Evolutionary conservation across 1,139 yeast species (phyloP).

Genomic region (Tardiomyces blankii): DNA sequence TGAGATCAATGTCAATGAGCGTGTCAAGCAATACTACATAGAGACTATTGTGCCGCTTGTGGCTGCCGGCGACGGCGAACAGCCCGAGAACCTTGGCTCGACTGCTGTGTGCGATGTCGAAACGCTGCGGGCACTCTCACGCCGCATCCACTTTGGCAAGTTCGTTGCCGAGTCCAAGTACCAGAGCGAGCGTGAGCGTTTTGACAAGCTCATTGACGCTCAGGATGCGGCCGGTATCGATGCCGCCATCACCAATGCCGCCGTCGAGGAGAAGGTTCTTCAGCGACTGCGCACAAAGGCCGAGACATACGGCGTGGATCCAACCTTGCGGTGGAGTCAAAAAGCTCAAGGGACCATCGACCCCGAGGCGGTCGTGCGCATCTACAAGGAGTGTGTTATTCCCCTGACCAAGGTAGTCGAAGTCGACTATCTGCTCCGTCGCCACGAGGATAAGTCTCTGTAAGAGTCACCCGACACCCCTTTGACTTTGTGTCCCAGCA

Average conservation of each 20-base stretch:
- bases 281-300: conserved; percentile 73
- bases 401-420: conserved; percentile 94
- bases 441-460: conserved; percentile 51
- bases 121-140: conserved; percentile 75
- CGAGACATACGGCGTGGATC: conserved; percentile 79
- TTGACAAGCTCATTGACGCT: conserved; percentile 50
- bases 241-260: conserved; percentile 70
- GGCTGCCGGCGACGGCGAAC: conserved; percentile 52
- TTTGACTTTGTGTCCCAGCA: too few species aligned
- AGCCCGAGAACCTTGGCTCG: conserved; percentile 77
- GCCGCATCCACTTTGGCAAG: conserved; percentile 93
- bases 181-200: conserved; percentile 52
- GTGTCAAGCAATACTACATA: conserved; percentile 58
- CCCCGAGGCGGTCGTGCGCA: conserved; percentile 68
- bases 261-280: conserved; percentile 76
- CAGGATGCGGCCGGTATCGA: conserved; percentile 67
- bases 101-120: conserved; percentile 80
- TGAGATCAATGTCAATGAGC: conserved; percentile 65
- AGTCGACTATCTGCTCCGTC: conserved; percentile 74
- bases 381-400: conserved; percentile 80
- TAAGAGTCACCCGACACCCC: conserved; percentile 2
- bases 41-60: conserved; percentile 62
- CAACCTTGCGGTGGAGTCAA: conserved; percentile 57
- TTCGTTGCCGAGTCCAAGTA: conserved; percentile 96
- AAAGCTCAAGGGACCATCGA: conserved; percentile 66